Evolutionary conservation across 805 yeast species (phyloP).

Genomic region (Metschnikowia drakensbergensis): DNA sequence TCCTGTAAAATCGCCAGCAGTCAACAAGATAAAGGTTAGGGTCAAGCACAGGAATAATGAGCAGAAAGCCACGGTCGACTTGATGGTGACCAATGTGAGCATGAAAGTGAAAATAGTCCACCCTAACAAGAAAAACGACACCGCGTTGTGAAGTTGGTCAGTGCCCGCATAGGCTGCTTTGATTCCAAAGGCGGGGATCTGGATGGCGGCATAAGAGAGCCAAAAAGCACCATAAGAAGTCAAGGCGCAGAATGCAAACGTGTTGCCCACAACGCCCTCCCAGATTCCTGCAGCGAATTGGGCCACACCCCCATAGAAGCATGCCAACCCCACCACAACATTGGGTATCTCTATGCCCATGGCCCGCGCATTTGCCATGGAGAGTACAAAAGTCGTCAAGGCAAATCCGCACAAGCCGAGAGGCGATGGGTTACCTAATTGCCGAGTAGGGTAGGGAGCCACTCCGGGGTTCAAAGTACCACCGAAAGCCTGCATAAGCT

Average conservation of each 20-base stretch:
- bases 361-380: constrained; percentile 19
- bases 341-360: constrained; percentile 18
- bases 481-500: constrained; percentile 37
- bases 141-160: constrained; percentile 27
- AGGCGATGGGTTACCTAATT: constrained; percentile 38
- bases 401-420: constrained; percentile 21
- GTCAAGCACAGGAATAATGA: constrained; percentile 29
- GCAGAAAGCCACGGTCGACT: constrained; percentile 37
- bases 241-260: constrained; percentile 19
- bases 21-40: constrained; percentile 34
- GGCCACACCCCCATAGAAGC: constrained; percentile 19
- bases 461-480: constrained; percentile 35
- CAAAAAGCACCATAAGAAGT: constrained; percentile 57
- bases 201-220: constrained; percentile 60
- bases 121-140: constrained; percentile 36
- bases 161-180: constrained; percentile 39
- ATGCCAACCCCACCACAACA: constrained; percentile 17
- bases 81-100: constrained; percentile 33
- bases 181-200: constrained; percentile 59
- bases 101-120: constrained; percentile 42
- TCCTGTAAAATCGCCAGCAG: constrained; percentile 32
- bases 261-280: constrained; percentile 20
- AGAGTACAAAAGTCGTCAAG: constrained; percentile 19
- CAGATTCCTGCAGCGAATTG: constrained; percentile 21
- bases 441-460: constrained; percentile 44